Evolutionary conservation across 495 filamentous ascomycete genomes (phyloP).

Genomic region (Recurvomyces mirabilis): DNA sequence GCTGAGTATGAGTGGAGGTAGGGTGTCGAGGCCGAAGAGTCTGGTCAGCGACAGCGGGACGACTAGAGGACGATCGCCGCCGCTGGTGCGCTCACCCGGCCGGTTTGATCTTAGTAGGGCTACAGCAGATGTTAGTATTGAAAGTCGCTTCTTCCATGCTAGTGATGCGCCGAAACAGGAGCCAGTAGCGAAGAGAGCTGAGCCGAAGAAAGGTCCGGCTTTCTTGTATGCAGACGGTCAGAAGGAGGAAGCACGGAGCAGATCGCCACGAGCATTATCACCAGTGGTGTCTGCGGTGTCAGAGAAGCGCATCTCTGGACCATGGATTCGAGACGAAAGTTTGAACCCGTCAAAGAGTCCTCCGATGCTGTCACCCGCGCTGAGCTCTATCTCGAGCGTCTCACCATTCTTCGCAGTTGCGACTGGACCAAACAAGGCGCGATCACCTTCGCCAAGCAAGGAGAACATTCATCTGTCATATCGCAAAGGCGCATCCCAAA

Average conservation of each 20-base stretch:
- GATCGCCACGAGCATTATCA: background rate
- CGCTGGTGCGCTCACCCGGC: slow-evolving; percentile 15
- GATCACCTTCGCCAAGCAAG: slow-evolving; percentile 28
- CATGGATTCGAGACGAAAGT: slow-evolving; percentile 12
- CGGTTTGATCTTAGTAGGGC: slow-evolving; percentile 1
- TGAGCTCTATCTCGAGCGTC: slow-evolving; percentile 20
- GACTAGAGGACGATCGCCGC: slow-evolving; percentile 9
- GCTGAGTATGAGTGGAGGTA: slow-evolving; percentile 4
- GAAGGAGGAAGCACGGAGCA: slow-evolving; percentile 16
- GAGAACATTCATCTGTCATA: slow-evolving; percentile 34
- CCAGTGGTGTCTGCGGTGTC: slow-evolving; percentile 21
- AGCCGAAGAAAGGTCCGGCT: slow-evolving; percentile 24
- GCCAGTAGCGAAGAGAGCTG: slow-evolving; percentile 12
- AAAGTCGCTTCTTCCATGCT: slow-evolving; percentile 33
- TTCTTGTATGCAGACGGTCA: slow-evolving; percentile 33
- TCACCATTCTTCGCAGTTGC: slow-evolving; percentile 16
- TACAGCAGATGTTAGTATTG: slow-evolving; percentile 3
- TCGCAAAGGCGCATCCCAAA: slow-evolving; percentile 33
- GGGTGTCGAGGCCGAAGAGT: slow-evolving; percentile 15
- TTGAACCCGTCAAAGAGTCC: slow-evolving; percentile 13
- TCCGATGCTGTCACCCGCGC: slow-evolving; percentile 22
- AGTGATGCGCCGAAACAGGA: slow-evolving; percentile 24
- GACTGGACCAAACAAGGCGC: slow-evolving; percentile 6
- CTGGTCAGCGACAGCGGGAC: slow-evolving; percentile 16
- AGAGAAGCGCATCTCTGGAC: slow-evolving; percentile 8